Evolutionary conservation across 495 filamentous ascomycete species (phyloP), one percentile per base, ranked within the genome.

Genomic region (Aspergillus diversus): DNA sequence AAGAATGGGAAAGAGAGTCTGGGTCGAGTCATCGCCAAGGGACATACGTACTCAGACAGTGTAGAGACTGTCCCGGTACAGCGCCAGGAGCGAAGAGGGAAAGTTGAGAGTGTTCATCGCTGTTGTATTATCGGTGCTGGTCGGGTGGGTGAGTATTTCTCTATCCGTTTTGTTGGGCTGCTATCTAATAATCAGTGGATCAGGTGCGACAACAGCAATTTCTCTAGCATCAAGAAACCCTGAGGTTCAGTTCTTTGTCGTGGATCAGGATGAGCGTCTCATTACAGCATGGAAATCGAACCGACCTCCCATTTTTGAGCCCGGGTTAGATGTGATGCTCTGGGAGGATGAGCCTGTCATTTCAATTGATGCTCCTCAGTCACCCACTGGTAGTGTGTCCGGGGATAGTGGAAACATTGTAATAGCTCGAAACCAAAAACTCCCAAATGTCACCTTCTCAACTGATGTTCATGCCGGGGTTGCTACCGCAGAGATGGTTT

Each of bases 201-300:
- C 64, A 87, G 90, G 89, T 49, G 90, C 87, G 0, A 86, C 89
- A 43, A 91, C 89, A 1, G 87, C 86, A 50, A 85, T 89, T n/a
- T 81, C 92, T 21, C 88, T 91, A 37, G 90, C 90, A 12, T 81
- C 81, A 59, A 84, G 89, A 55, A 92, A 91, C 61, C 88, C 88
- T 0, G 72, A 86, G 31, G 76, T 93, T 33, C 72, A 77, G 32
- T 88, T 93, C 42, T 89, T 83, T 7, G 88, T 93, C 2, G 89
- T 92, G 27, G 91, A 93, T 70, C 72, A 83, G 43, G 86, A 91
- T 70, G 77, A 78, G 33, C 64, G 71, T 7, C 81, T 89, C n/a
- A 89, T 95, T 60, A 74, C 75, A 17, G 78, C 84, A 11, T 95
- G 91, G 91, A 91, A 92, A 57, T 89, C 89, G 0, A 73, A 81